Evolutionary conservation across 495 filamentous ascomycete genomes (phyloP).

Genomic region (Evernia prunastri): DNA sequence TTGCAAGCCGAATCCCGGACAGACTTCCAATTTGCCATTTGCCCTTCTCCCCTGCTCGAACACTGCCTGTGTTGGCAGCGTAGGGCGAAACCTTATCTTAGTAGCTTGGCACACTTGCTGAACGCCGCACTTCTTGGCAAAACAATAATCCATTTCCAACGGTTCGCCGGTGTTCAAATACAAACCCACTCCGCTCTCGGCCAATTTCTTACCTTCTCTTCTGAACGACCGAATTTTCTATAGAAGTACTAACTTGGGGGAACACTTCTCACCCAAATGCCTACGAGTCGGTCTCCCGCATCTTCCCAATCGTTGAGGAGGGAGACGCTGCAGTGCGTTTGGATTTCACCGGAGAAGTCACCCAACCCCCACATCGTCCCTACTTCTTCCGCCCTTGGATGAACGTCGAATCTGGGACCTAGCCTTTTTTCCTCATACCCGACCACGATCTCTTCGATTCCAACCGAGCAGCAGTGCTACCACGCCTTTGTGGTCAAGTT

Average conservation of each 20-base stretch:
- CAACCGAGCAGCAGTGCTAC: neutral
- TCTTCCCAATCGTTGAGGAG: neutral
- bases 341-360: conserved; percentile 16
- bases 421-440: neutral
- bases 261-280: conserved; percentile 4
- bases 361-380: conserved; percentile 13
- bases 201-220: neutral
- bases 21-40: neutral
- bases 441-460: neutral
- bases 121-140: neutral
- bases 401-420: neutral
- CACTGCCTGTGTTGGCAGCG: neutral
- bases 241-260: neutral
- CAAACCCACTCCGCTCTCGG: neutral
- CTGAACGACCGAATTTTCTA: neutral
- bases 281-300: conserved; percentile 1
- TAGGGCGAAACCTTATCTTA: conserved; percentile 9
- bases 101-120: conserved; percentile 7
- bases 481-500: too few relatives aligned
- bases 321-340: conserved; percentile 12
- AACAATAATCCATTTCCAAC: neutral
- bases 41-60: too few relatives aligned
- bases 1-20: neutral
- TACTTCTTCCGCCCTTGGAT: neutral
- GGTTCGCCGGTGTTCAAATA: neutral